Evolutionary conservation across 1,139 yeast genomes (phyloP).

Genomic region (Zygosaccharomyces sapae): DNA sequence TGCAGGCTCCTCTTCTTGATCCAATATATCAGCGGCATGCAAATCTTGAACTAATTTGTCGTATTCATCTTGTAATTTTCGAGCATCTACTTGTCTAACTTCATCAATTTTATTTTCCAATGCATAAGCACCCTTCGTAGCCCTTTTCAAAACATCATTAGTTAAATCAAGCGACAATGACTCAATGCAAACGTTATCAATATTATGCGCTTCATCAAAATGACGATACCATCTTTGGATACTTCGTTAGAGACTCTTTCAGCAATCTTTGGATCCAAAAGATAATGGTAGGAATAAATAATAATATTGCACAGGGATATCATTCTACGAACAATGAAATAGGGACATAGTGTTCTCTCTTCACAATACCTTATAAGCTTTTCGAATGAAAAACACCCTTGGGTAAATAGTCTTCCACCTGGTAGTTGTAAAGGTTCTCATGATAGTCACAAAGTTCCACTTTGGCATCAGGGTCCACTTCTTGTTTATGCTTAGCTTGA

Average conservation of each 20-base stretch:
- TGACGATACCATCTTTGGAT: conserved; percentile 87
- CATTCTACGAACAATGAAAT: conserved; percentile 97
- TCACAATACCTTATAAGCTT: conserved; percentile 73
- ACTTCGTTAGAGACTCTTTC: conserved; percentile 90
- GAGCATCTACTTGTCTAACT: conserved; percentile 77
- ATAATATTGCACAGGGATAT: conserved; percentile 90
- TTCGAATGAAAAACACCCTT: conserved; percentile 93
- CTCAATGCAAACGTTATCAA: conserved; percentile 97
- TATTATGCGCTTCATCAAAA: conserved; percentile 97
- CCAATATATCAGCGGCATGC: conserved; percentile 35
- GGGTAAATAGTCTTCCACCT: conserved; percentile 84
- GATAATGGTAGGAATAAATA: conserved; percentile 92
- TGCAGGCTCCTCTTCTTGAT: conserved; percentile 61
- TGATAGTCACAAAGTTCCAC: conserved; percentile 76
- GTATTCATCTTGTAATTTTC: conserved; percentile 82
- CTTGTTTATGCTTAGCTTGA: conserved; percentile 65
- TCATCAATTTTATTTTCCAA: conserved; percentile 73
- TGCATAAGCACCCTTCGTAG: conserved; percentile 74
- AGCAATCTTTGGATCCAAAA: conserved; percentile 94
- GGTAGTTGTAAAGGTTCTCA: conserved; percentile 79
- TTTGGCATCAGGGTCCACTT: conserved; percentile 54
- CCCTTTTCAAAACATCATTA: conserved; percentile 77
- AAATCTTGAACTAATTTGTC: conserved; percentile 87
- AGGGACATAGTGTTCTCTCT: conserved; percentile 81
- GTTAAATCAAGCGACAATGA: conserved; percentile 84